Evolutionary conservation across 495 filamentous ascomycete species (phyloP), one percentile per base, ranked within the genome.

Genomic region (Emericellopsis terricola): DNA sequence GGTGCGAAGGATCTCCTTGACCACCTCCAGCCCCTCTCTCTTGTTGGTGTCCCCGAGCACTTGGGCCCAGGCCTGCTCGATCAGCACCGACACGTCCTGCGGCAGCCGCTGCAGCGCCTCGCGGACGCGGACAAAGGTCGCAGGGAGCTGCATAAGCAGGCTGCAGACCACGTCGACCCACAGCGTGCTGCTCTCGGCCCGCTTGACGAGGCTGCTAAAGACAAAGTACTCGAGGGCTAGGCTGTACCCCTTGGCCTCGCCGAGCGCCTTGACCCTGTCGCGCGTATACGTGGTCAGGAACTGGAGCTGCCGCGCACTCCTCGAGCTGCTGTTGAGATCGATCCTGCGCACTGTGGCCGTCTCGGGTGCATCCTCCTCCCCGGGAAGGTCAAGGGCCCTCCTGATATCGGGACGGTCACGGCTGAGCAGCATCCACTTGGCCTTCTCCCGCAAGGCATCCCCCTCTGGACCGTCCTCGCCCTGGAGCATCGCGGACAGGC

Each of bases 121-220:
- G 3, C 49, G 46, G 16, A 56, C 42, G 21, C 37, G 40, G 35
- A 37, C 47, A 11, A 43, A 35, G 0, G 46, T 42, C 10, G 47
- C 31, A 6, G 48, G 43, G 21, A 56, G 40, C 19, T 44, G 46
- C 26, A 41, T 36, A 8, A 56, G 49, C 23, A 50, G 51, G 15
- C 53, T 41, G 14, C 46, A 48, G 8, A 47, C 46, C 16, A 56
- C 44, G 19, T 56, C 52, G 20, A 56, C 52, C 52, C 51, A 56
- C 16, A 54, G 46, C 0, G 51, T 52, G n/a, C n/a, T n/a, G 30
- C 49, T 51, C 30, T 50, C 41, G 8, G 51, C 49, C 14, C 49
- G 50, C 15, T 39, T 46, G 1, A 48, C 51, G 11, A 54, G 48
- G 1, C 52, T 40, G 37, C 46, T 53, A 29, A 49, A 47, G 3